Evolutionary conservation across 2,329 filamentous ascomycete genomes (phyloP).

Genomic region (Pestalotiopsis fici): DNA sequence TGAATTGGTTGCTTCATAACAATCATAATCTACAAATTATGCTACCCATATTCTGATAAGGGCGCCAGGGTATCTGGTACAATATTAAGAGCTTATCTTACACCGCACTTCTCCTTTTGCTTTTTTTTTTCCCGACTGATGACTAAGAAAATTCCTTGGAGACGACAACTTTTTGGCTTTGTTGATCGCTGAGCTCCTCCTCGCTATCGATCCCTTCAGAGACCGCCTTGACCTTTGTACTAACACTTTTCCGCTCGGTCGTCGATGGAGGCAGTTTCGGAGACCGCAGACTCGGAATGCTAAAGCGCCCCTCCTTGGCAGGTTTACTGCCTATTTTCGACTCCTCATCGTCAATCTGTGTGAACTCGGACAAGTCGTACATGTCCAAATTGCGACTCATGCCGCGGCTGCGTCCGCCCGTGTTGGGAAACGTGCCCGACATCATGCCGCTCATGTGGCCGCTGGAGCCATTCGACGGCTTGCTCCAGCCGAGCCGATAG

Average conservation of each 20-base stretch:
- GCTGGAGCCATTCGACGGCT: neutral
- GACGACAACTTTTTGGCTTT: neutral
- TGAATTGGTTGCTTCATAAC: neutral
- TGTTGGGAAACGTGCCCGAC: neutral
- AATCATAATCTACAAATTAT: neutral
- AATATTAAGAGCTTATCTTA: neutral
- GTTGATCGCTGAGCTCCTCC: constrained; percentile 5
- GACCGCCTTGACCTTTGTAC: constrained; percentile 1
- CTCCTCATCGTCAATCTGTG: constrained; percentile 6
- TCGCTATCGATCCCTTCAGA: constrained; percentile 11
- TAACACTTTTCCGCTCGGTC: neutral
- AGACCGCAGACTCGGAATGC: neutral
- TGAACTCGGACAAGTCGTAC: constrained; percentile 5
- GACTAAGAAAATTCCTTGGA: neutral
- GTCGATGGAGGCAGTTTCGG: neutral
- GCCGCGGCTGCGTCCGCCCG: neutral
- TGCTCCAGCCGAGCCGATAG: constrained; percentile 4
- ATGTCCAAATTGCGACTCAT: constrained; percentile 1
- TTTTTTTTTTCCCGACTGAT: neutral
- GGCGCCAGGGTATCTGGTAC: neutral
- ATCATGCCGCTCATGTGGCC: neutral
- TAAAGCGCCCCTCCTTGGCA: neutral
- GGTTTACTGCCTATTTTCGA: neutral
- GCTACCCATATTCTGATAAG: neutral
- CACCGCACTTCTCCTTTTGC: neutral